Percentiles rank a stretch among this genome's conserved stretches.
phyloP scores from a whole-genome alignment of 2,329 filamentous ascomycete genomes.

The Aureobasidium mangrovei region DNA sequence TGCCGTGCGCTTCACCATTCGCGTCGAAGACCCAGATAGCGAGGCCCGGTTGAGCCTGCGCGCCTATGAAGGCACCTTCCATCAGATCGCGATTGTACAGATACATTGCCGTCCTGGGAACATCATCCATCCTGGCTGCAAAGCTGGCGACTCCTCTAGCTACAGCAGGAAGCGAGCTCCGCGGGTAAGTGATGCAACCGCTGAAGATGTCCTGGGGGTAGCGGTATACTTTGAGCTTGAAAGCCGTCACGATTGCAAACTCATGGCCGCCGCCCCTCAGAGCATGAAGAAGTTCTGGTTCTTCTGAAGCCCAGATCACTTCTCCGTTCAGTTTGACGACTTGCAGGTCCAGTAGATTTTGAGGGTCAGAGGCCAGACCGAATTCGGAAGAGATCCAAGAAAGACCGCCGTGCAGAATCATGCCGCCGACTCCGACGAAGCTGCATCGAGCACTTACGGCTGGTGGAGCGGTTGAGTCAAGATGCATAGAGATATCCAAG shows the following conservation, averaged over 20 bases:
- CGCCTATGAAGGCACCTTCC: background rate
- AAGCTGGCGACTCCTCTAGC: background rate
- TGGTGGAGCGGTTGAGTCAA: background rate
- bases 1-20: background rate
- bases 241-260: background rate
- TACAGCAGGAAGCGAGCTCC: background rate
- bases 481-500: background rate
- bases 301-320: slow-evolving; percentile 31
- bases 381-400: slow-evolving; percentile 33
- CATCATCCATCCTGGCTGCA: background rate
- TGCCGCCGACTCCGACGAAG: slow-evolving; percentile 33
- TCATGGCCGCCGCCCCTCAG: slow-evolving; percentile 30
- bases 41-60: background rate
- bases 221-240: background rate
- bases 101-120: background rate
- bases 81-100: background rate
- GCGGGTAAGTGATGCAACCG: background rate
- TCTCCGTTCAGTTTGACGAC: slow-evolving; percentile 31
- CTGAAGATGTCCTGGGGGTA: background rate
- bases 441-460: slow-evolving; percentile 30
- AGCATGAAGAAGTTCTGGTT: slow-evolving; percentile 35
- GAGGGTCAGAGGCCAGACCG: slow-evolving; percentile 32
- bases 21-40: background rate
- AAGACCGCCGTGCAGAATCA: slow-evolving; percentile 31
- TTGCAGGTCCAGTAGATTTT: slow-evolving; percentile 34